A percentile compares a stretch with the other conserved stretches of the same genome.
Evolutionary conservation across 768 basidiomycete genomes (phyloP).

Genomic region (Auriscalpium microsporum): DNA sequence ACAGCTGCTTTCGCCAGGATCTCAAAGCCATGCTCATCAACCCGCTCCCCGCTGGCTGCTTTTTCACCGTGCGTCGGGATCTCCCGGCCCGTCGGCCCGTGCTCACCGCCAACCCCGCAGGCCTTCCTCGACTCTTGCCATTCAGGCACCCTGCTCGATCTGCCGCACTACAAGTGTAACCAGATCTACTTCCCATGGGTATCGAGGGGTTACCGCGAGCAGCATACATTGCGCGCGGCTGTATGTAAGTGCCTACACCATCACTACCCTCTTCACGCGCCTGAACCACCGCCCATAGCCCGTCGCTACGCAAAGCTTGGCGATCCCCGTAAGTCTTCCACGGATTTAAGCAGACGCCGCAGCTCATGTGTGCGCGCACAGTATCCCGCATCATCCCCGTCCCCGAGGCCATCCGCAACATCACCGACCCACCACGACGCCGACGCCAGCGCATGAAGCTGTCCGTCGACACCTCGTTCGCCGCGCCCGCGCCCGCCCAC

Average conservation of each 20-base stretch:
- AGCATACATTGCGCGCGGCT: constrained; percentile 10
- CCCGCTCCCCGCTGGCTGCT: constrained; percentile 12
- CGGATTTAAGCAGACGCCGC: not conserved
- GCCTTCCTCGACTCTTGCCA: constrained; percentile 20
- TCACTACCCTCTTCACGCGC: not conserved
- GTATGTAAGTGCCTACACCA: constrained; percentile 5
- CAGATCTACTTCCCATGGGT: constrained; percentile 18
- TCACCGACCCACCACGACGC: too few relatives aligned
- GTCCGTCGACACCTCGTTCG: not conserved
- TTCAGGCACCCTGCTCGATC: constrained; percentile 19
- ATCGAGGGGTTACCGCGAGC: constrained; percentile 15
- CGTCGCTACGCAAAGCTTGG: not conserved
- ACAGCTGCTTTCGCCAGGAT: constrained; percentile 7
- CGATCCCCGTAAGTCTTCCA: not conserved
- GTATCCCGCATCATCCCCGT: too few relatives aligned
- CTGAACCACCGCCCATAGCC: not conserved
- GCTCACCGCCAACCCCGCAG: constrained; percentile 1
- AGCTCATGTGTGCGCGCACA: too few relatives aligned
- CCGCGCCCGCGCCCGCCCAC: not conserved
- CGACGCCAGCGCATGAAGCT: too few relatives aligned
- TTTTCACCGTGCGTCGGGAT: constrained; percentile 7
- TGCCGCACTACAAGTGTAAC: constrained; percentile 20
- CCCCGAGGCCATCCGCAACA: too few relatives aligned
- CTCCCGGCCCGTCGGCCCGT: not conserved
- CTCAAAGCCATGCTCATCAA: constrained; percentile 8